Conservation (phyloP, 148 eudicot genomes). For the Pouteria glomerata region DNA sequence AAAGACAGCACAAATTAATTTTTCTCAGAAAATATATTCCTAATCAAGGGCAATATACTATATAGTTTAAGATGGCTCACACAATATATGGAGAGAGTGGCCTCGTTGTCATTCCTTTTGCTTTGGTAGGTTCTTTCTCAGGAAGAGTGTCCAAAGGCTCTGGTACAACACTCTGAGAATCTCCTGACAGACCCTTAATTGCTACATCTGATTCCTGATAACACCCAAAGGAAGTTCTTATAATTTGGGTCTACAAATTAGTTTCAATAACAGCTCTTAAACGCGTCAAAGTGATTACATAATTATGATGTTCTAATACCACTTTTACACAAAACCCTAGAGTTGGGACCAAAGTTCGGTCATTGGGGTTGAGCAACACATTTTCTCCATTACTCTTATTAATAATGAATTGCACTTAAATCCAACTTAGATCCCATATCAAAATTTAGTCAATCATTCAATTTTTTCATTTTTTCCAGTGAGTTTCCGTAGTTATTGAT, state of each 20-base stretch:
- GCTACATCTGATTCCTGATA: constrained; percentile 33
- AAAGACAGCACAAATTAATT: neutral
- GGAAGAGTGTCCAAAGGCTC: constrained; percentile 23
- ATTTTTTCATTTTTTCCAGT: too few species aligned
- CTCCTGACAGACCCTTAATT: constrained; percentile 16
- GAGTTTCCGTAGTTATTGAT: too few species aligned
- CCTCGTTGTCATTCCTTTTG: constrained; percentile 25
- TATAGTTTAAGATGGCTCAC: constrained; percentile 35
- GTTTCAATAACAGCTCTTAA: neutral
- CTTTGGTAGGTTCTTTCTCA: constrained; percentile 31
- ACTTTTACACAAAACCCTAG: neutral
- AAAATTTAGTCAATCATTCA: too few species aligned
- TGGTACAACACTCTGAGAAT: constrained; percentile 17
- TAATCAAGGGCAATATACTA: neutral
- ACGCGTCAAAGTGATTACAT: neutral
- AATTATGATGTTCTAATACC: neutral
- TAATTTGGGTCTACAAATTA: neutral
- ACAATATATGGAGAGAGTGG: constrained; percentile 63
- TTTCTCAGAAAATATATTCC: neutral
- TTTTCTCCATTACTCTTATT: neutral
- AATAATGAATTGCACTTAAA: neutral
- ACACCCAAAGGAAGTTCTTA: constrained; percentile 4
- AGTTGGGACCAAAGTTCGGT: neutral
- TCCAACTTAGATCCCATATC: too few species aligned
- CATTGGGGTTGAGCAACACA: neutral